A percentile compares a stretch with the other conserved stretches of the same genome.
Conservation (phyloP, 169 alveolate species). For the Cryptosporidium canis region DNA sequence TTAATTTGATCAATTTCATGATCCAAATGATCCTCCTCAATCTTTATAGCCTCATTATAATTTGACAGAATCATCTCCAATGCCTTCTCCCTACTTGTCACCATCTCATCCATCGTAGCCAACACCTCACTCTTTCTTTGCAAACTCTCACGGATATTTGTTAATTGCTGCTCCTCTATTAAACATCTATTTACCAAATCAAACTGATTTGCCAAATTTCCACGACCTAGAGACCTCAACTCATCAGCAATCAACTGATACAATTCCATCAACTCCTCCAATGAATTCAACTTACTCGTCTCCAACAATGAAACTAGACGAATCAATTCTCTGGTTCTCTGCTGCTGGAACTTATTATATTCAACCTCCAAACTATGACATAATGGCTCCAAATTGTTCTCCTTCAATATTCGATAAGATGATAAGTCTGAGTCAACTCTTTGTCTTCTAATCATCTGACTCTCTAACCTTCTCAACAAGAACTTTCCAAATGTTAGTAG, state of each 20-base stretch:
- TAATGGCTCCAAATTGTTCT: constrained; percentile 66
- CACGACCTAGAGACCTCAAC: constrained; percentile 71
- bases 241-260: constrained; percentile 72
- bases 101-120: constrained; percentile 43
- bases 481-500: constrained; percentile 40
- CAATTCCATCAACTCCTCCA: constrained; percentile 66
- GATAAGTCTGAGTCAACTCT: constrained; percentile 64
- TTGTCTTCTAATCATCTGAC: constrained; percentile 65
- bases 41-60: constrained; percentile 25
- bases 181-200: constrained; percentile 69
- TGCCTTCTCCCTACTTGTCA: constrained; percentile 60
- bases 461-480: constrained; percentile 28
- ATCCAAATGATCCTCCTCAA: constrained; percentile 58
- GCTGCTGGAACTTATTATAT: constrained; percentile 65
- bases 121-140: constrained; percentile 45
- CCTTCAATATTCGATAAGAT: constrained; percentile 46
- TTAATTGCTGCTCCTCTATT: constrained; percentile 67
- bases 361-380: constrained; percentile 66
- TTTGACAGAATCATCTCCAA: constrained; percentile 22
- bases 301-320: constrained; percentile 60
- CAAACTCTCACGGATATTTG: constrained; percentile 27
- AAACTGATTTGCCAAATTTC: constrained; percentile 66
- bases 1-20: constrained; percentile 32
- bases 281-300: constrained; percentile 47
- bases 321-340: constrained; percentile 65